These are phyloP conservation scores for Wickerhamomyces silvicola DNA, from an alignment of 805 yeast genomes.

Conservation along the genomic window DNA sequence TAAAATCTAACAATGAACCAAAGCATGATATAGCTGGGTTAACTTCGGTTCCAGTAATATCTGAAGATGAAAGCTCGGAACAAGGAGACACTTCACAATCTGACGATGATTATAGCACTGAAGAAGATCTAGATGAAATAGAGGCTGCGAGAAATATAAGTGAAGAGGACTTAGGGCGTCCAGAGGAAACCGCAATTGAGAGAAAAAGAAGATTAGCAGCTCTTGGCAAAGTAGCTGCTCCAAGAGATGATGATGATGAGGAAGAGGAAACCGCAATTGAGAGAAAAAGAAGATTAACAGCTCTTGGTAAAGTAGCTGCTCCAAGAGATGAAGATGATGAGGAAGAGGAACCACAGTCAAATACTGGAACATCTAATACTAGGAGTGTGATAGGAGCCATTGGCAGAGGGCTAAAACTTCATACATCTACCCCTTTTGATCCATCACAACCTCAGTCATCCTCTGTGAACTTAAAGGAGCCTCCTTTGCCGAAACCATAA, in stretches of 20 bases:
- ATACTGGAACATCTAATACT: too few relatives aligned
- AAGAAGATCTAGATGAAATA: slow-evolving; percentile 19
- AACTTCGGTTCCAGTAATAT: too few relatives aligned
- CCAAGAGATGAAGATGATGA: too few relatives aligned
- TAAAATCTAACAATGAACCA: slow-evolving; percentile 1
- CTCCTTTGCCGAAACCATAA: too few relatives aligned
- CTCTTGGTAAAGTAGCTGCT: slow-evolving; percentile 44
- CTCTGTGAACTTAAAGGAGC: too few relatives aligned
- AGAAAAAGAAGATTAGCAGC: slow-evolving; percentile 19
- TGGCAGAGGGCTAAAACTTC: too few relatives aligned
- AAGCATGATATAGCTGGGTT: neutral
- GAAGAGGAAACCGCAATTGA: slow-evolving; percentile 59
- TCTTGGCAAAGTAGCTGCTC: too few relatives aligned
- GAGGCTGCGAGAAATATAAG: too few relatives aligned
- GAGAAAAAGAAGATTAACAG: slow-evolving; percentile 53
- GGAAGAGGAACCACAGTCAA: too few relatives aligned
- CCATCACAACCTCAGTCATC: too few relatives aligned
- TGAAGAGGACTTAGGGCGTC: slow-evolving; percentile 15
- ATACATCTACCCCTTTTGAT: too few relatives aligned
- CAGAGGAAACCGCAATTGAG: slow-evolving; percentile 10
- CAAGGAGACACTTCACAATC: slow-evolving; percentile 12
- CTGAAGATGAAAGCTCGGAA: slow-evolving; percentile 21
- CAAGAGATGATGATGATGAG: slow-evolving; percentile 23
- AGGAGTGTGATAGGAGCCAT: too few relatives aligned
- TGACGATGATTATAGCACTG: slow-evolving; percentile 13